phyloP scores from a whole-genome alignment of 768 basidiomycete species.

The Agaricus blazei region DNA sequence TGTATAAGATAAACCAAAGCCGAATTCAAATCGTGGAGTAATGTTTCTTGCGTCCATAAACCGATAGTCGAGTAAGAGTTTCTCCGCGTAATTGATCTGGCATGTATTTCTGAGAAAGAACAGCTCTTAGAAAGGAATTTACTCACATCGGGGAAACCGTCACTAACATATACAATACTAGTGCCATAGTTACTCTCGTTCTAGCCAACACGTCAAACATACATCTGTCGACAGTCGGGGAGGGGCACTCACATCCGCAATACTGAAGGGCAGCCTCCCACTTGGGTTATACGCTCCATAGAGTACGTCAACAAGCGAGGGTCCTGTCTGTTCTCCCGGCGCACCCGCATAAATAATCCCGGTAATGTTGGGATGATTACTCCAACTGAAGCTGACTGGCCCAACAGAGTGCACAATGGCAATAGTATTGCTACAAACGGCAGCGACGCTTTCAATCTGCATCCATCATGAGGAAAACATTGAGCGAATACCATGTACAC shows the following conservation, averaged over 20 bases:
- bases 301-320: constrained; percentile 70
- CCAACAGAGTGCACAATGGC: constrained; percentile 81
- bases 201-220: constrained; percentile 16
- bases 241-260: constrained; percentile 49
- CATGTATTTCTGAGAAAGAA: neutral
- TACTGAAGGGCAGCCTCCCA: constrained; percentile 67
- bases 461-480: constrained; percentile 22
- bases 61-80: constrained; percentile 62
- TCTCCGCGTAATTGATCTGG: constrained; percentile 65
- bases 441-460: constrained; percentile 52
- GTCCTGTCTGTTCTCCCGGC: constrained; percentile 74
- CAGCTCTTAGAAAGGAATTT: neutral
- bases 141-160: constrained; percentile 32
- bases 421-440: constrained; percentile 68
- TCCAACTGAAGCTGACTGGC: constrained; percentile 70
- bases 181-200: constrained; percentile 37
- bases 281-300: constrained; percentile 76
- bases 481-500: neutral
- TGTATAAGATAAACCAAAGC: constrained; percentile 73
- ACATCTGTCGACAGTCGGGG: neutral
- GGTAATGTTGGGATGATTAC: constrained; percentile 68
- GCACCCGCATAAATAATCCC: constrained; percentile 53
- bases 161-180: constrained; percentile 35
- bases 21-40: constrained; percentile 57
- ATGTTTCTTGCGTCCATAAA: constrained; percentile 54